Conservation (phyloP, 2,329 filamentous ascomycete genomes). For the Aulographum hederae region DNA sequence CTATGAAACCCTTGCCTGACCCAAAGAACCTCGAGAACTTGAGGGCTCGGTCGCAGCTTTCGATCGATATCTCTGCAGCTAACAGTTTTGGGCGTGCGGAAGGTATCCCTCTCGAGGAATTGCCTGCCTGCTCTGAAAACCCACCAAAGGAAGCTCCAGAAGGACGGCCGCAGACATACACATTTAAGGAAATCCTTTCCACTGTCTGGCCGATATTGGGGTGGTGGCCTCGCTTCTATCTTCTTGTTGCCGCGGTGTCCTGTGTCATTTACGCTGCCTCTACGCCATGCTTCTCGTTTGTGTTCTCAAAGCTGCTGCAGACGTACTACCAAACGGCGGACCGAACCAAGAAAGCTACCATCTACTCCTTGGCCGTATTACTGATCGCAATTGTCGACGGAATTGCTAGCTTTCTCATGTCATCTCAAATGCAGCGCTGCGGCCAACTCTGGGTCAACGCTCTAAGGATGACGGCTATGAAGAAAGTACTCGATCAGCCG, state of each 20-base stretch:
- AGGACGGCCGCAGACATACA: slow-evolving; percentile 11
- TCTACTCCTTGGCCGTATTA: slow-evolving; percentile 54
- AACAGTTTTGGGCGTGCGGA: too few relatives aligned
- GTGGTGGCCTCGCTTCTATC: slow-evolving; percentile 28
- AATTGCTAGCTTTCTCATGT: slow-evolving; percentile 42
- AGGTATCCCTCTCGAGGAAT: too few relatives aligned
- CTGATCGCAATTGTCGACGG: slow-evolving; percentile 51
- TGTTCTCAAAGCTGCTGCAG: slow-evolving; percentile 53
- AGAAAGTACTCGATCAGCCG: slow-evolving; percentile 55
- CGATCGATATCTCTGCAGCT: too few relatives aligned
- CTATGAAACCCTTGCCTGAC: too few relatives aligned
- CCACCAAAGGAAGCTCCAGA: not conserved
- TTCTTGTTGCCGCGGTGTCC: slow-evolving; percentile 42
- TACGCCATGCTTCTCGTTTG: slow-evolving; percentile 58
- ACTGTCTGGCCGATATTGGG: slow-evolving; percentile 54
- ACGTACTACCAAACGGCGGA: slow-evolving; percentile 43
- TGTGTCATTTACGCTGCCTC: slow-evolving; percentile 46
- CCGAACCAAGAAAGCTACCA: slow-evolving; percentile 31
- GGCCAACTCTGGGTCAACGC: slow-evolving; percentile 63
- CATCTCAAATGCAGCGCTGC: slow-evolving; percentile 52
- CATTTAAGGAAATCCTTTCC: too few relatives aligned
- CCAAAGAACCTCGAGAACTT: too few relatives aligned
- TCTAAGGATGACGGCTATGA: slow-evolving; percentile 49
- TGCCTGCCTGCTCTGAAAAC: too few relatives aligned
- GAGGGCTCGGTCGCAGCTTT: too few relatives aligned